Evolutionary conservation across 2,329 filamentous ascomycete genomes (phyloP).

Genomic region (Xylaria sp.): DNA sequence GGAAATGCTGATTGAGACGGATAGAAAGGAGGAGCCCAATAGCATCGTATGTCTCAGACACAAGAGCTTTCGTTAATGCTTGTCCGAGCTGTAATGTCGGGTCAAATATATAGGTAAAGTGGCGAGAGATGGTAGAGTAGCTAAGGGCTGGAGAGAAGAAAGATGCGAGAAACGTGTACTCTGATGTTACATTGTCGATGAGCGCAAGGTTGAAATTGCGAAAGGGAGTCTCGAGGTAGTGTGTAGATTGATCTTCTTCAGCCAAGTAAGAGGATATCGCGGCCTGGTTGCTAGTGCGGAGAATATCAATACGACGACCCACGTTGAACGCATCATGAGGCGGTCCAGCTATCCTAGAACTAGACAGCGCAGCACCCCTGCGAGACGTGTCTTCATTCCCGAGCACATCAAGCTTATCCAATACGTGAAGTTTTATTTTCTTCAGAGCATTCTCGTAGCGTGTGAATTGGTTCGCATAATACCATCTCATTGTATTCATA

Average conservation of each 20-base stretch:
- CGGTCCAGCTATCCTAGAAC: slow-evolving; percentile 62
- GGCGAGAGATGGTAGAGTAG: slow-evolving; percentile 80
- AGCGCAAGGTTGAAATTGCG: slow-evolving; percentile 94
- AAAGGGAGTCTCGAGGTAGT: slow-evolving; percentile 92
- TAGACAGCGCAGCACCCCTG: slow-evolving; percentile 69
- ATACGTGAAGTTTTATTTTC: slow-evolving; percentile 82
- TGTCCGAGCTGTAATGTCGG: slow-evolving; percentile 89
- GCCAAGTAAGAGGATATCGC: slow-evolving; percentile 89
- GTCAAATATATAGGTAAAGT: slow-evolving; percentile 89
- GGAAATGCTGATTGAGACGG: slow-evolving; percentile 90
- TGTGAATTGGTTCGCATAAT: slow-evolving; percentile 90
- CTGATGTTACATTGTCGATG: slow-evolving; percentile 91
- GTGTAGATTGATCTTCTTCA: slow-evolving; percentile 86
- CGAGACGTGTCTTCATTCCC: slow-evolving; percentile 80
- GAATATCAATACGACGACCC: slow-evolving; percentile 84
- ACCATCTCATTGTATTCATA: slow-evolving; percentile 99
- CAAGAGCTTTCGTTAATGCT: slow-evolving; percentile 77
- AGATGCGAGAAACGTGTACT: slow-evolving; percentile 91
- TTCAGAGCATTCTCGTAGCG: slow-evolving; percentile 86
- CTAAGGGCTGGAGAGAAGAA: slow-evolving; percentile 86
- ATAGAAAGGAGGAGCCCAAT: slow-evolving; percentile 92
- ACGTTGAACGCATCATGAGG: slow-evolving; percentile 90
- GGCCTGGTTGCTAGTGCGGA: slow-evolving; percentile 77
- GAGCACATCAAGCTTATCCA: slow-evolving; percentile 86
- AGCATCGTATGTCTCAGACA: slow-evolving; percentile 82